A percentile compares a stretch with the other conserved stretches of the same genome.
These are phyloP conservation scores for Nicotiana rustica DNA, from an alignment of 305 asterid species.

Conservation along the genomic window DNA sequence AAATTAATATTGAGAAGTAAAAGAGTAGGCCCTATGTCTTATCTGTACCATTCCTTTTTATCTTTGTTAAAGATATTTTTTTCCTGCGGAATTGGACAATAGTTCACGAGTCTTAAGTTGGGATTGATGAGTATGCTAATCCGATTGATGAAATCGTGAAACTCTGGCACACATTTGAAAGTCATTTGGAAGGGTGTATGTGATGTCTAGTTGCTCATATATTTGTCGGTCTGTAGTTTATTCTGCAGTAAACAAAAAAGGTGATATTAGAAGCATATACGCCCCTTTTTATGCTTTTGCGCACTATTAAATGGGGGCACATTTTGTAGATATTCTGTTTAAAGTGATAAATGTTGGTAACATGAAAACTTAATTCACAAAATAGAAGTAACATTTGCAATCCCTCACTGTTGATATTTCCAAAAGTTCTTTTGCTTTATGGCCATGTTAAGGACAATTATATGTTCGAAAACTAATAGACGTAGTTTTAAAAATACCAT, in stretches of 20 bases:
- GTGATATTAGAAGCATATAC: neutral
- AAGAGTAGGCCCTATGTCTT: neutral
- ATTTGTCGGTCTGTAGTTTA: neutral
- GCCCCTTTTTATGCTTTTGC: too few relatives aligned
- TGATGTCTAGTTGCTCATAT: neutral
- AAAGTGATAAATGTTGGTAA: neutral
- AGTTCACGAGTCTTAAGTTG: neutral
- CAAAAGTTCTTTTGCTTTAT: neutral
- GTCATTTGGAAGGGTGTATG: neutral
- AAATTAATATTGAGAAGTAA: neutral
- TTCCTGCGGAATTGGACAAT: neutral
- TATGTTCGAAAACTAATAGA: neutral
- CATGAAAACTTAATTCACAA: neutral
- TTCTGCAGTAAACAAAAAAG: neutral
- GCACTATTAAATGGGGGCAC: neutral
- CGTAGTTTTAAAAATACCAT: neutral
- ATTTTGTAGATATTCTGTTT: neutral
- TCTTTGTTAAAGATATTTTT: neutral
- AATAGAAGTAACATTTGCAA: conserved; percentile 8
- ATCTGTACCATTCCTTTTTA: neutral
- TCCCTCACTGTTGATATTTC: neutral
- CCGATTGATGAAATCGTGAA: neutral
- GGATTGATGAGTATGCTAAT: neutral
- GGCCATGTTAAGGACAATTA: neutral
- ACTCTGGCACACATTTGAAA: neutral